phyloP scores from a whole-genome alignment of 2,329 filamentous ascomycete species.

The Calycina herbarum region DNA sequence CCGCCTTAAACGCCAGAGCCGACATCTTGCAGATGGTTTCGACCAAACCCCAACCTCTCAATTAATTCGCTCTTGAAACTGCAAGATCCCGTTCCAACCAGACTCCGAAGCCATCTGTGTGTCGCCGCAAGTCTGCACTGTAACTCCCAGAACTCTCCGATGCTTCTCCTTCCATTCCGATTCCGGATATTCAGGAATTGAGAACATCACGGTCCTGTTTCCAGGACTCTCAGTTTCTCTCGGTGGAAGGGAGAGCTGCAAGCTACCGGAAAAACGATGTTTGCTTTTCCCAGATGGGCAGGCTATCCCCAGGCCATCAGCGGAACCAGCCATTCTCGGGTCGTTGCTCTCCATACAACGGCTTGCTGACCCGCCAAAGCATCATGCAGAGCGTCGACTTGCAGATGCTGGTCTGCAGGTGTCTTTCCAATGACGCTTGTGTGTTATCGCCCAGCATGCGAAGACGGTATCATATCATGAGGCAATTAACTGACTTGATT shows the following conservation, averaged over 20 bases:
- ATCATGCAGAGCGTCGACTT: constrained; percentile 1
- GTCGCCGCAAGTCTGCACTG: not conserved
- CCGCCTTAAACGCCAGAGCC: not conserved
- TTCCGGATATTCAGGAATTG: not conserved
- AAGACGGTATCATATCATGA: not conserved
- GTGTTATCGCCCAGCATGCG: constrained; percentile 1
- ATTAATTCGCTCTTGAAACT: constrained; percentile 1
- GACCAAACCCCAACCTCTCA: not conserved
- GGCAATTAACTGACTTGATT: not conserved
- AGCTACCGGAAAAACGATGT: not conserved
- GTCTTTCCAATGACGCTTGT: not conserved
- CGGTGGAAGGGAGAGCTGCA: not conserved
- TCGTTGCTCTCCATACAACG: not conserved
- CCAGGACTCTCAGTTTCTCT: not conserved
- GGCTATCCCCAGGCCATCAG: not conserved
- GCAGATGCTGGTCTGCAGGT: not conserved
- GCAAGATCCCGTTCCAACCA: not conserved
- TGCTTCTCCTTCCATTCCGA: not conserved
- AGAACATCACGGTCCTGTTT: not conserved
- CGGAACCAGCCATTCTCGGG: constrained; percentile 1
- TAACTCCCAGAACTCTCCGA: not conserved
- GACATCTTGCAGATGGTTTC: not conserved
- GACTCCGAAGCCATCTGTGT: not conserved
- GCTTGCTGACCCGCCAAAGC: constrained; percentile 1
- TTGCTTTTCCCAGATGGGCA: not conserved